Percentiles rank a stretch among this genome's conserved stretches.
Conservation (phyloP, 257 asterid species). For the Nicotiana otophora region DNA sequence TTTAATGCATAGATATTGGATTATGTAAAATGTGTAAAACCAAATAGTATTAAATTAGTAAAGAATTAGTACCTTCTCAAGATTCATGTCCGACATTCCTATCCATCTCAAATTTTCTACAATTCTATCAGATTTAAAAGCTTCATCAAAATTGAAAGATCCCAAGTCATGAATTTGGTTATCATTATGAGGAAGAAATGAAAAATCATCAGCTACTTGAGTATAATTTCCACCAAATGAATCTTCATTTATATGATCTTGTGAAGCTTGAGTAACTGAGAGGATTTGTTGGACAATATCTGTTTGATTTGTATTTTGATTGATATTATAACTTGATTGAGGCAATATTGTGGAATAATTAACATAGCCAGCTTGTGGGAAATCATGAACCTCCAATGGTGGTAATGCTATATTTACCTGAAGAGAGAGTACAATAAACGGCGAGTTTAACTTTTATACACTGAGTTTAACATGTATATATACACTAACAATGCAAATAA, state of each 20-base stretch:
- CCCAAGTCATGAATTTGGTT: neutral
- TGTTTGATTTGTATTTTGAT: neutral
- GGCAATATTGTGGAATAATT: neutral
- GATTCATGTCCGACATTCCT: constrained; percentile 50
- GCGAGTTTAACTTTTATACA: too few relatives aligned
- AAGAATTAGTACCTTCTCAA: constrained; percentile 35
- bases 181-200: neutral
- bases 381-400: constrained; percentile 14
- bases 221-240: neutral
- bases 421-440: neutral
- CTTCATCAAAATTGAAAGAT: neutral
- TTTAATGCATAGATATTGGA: too few relatives aligned
- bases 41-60: neutral
- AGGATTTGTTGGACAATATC: neutral
- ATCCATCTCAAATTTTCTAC: constrained; percentile 54
- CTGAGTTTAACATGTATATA: too few relatives aligned
- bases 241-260: constrained; percentile 1
- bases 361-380: constrained; percentile 5
- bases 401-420: constrained; percentile 14
- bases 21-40: too few relatives aligned
- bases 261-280: neutral
- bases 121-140: constrained; percentile 9
- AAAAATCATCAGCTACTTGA: neutral
- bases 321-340: neutral
- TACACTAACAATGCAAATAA: too few relatives aligned